Percentiles rank a stretch among this genome's conserved stretches.
phyloP scores from a whole-genome alignment of 1,139 yeast genomes.

The Waltiozyma sp. region DNA sequence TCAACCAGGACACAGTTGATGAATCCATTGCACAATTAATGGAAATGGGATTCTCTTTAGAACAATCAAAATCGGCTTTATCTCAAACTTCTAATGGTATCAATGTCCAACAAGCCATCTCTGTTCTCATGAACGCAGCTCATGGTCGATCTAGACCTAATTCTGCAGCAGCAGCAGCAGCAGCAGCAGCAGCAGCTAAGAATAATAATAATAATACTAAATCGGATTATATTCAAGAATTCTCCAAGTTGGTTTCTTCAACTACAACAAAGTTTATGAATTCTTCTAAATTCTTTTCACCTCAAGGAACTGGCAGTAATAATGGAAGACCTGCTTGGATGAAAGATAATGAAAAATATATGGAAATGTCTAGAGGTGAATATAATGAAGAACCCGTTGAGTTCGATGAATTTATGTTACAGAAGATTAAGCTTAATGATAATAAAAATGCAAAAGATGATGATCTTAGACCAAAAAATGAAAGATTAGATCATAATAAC shows the following conservation, averaged over 20 bases:
- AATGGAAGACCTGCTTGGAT: slow-evolving; percentile 71
- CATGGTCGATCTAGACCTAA: slow-evolving; percentile 26
- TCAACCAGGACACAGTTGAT: slow-evolving; percentile 27
- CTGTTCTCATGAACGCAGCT: slow-evolving; percentile 51
- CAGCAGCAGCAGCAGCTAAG: not conserved
- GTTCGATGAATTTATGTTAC: not conserved
- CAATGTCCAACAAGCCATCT: slow-evolving; percentile 58
- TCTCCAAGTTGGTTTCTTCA: slow-evolving; percentile 12
- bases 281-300: not conserved
- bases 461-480: not conserved
- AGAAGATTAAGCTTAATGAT: not conserved
- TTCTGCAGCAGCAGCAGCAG: slow-evolving; percentile 11
- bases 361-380: slow-evolving; percentile 2
- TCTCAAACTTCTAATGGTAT: slow-evolving; percentile 39
- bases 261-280: slow-evolving; percentile 23
- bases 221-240: slow-evolving; percentile 14
- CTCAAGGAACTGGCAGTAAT: not conserved
- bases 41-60: slow-evolving; percentile 69
- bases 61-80: slow-evolving; percentile 52
- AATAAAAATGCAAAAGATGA: not conserved
- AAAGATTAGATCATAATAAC: not conserved
- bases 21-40: slow-evolving; percentile 55
- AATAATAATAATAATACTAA: too few relatives aligned
- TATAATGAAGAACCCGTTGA: slow-evolving; percentile 11
- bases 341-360: slow-evolving; percentile 45